phyloP scores from a whole-genome alignment of 106 monocot species.

The Allium fistulosum region DNA sequence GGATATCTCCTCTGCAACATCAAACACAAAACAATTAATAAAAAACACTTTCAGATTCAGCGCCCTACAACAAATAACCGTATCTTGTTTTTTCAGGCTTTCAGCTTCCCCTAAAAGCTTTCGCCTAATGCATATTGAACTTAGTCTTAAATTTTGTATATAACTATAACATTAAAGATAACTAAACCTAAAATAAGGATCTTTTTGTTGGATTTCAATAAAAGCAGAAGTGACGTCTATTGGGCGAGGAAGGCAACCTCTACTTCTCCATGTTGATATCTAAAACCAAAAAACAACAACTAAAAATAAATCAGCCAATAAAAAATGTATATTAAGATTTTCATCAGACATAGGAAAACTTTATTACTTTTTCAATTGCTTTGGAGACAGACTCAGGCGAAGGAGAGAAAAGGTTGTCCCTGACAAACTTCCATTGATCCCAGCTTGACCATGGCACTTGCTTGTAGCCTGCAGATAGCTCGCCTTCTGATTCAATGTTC shows the following conservation, averaged over 20 bases:
- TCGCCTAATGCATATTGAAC: no score
- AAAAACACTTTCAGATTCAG: background rate
- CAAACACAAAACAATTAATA: constrained; percentile 7
- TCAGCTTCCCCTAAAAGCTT: no score
- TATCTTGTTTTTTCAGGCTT: no score
- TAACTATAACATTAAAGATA: no score
- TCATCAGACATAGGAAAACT: no score
- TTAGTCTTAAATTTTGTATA: no score
- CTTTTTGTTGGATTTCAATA: constrained; percentile 76
- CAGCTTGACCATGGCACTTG: constrained; percentile 91
- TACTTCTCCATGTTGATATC: constrained; percentile 73
- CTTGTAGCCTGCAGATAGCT: constrained; percentile 50
- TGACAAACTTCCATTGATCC: constrained; percentile 75
- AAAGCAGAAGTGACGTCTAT: constrained; percentile 69
- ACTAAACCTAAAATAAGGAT: constrained; percentile 69
- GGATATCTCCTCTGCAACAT: constrained; percentile 28
- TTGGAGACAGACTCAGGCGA: constrained; percentile 37
- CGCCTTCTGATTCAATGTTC: constrained; percentile 18
- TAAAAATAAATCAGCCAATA: background rate
- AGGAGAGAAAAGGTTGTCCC: constrained; percentile 72
- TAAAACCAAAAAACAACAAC: constrained; percentile 10
- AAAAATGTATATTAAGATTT: no score
- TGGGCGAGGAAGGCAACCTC: constrained; percentile 61
- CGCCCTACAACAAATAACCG: no score
- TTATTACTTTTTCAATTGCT: constrained; percentile 50